Conservation (phyloP, 768 basidiomycete species). For the Tricholoma sp. region DNA sequence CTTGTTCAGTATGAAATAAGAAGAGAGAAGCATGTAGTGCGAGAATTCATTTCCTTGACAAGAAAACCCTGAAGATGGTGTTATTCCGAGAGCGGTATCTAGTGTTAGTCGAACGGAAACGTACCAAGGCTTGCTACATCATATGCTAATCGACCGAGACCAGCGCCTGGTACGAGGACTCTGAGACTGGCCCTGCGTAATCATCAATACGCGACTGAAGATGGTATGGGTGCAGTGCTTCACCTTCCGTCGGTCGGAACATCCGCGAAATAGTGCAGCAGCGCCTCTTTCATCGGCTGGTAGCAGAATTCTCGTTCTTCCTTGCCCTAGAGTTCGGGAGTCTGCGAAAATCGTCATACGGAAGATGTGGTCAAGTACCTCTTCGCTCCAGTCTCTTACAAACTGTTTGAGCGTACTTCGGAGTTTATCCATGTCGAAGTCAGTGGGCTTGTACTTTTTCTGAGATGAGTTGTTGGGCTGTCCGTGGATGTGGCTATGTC, state of each 20-base stretch:
- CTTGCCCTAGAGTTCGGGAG: constrained; percentile 47
- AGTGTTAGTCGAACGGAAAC: constrained; percentile 9
- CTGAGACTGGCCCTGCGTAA: constrained; percentile 38
- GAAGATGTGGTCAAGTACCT: constrained; percentile 37
- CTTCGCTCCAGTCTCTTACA: constrained; percentile 88
- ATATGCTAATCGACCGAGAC: constrained; percentile 83
- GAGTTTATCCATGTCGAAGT: constrained; percentile 86
- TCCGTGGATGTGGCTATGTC: constrained; percentile 29
- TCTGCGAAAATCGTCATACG: not conserved
- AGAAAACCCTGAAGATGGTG: constrained; percentile 57
- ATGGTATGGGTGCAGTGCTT: not conserved
- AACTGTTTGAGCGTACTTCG: constrained; percentile 90
- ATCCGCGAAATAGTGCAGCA: constrained; percentile 59
- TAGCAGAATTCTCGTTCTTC: constrained; percentile 78
- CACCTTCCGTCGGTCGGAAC: constrained; percentile 54
- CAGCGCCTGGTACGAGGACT: constrained; percentile 88
- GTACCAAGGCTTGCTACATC: constrained; percentile 80
- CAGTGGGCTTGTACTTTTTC: constrained; percentile 46
- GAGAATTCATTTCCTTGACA: constrained; percentile 97
- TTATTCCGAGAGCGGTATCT: not conserved
- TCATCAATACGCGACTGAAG: not conserved
- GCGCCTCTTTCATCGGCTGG: constrained; percentile 71
- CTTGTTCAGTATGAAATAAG: constrained; percentile 86
- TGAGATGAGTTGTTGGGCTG: constrained; percentile 14
- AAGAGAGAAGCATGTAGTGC: constrained; percentile 90